phyloP scores from a whole-genome alignment of 352 stramenopile genomes.

The Thalassiosira ordinaria region DNA sequence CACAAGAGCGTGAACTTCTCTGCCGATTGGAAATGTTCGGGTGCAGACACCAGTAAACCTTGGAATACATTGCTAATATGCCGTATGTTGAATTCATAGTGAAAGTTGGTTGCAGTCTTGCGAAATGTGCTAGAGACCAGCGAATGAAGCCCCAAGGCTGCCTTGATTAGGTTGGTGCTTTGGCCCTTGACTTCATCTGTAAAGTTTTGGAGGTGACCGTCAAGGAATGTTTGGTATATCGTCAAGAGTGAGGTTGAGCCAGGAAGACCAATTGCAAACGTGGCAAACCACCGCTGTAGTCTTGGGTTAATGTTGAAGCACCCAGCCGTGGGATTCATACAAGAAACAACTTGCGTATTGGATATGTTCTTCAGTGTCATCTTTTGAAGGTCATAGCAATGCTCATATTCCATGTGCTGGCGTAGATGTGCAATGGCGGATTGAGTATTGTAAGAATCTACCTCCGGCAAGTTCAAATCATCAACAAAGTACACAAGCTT shows the following conservation, averaged over 20 bases:
- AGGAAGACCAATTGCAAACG: conserved; percentile 94
- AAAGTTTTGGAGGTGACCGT: conserved; percentile 91
- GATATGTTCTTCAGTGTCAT: conserved; percentile 96
- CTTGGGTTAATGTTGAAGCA: conserved; percentile 96
- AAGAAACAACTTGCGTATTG: conserved; percentile 93
- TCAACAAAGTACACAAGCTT: conserved; percentile 96
- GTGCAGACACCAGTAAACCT: conserved; percentile 90
- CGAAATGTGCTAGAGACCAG: conserved; percentile 93
- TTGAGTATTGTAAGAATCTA: conserved; percentile 96
- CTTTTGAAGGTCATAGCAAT: conserved; percentile 93
- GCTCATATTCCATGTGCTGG: conserved; percentile 95
- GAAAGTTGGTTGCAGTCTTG: conserved; percentile 95
- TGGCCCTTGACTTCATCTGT: conserved; percentile 72
- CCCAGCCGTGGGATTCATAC: conserved; percentile 95
- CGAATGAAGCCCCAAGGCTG: conserved; percentile 90
- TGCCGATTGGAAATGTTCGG: conserved; percentile 89
- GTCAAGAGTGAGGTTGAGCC: conserved; percentile 91
- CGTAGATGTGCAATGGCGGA: conserved; percentile 93
- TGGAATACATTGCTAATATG: conserved; percentile 97
- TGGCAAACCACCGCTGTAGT: conserved; percentile 93
- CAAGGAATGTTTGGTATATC: conserved; percentile 94
- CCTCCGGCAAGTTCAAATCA: conserved; percentile 95
- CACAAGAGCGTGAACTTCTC: conserved; percentile 91
- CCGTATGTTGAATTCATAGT: conserved; percentile 98
- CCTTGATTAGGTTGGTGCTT: conserved; percentile 90